A percentile compares a stretch with the other conserved stretches of the same genome.
Evolutionary conservation across 352 stramenopile genomes (phyloP).

Genomic region (Globisporangium cylindrosporum): DNA sequence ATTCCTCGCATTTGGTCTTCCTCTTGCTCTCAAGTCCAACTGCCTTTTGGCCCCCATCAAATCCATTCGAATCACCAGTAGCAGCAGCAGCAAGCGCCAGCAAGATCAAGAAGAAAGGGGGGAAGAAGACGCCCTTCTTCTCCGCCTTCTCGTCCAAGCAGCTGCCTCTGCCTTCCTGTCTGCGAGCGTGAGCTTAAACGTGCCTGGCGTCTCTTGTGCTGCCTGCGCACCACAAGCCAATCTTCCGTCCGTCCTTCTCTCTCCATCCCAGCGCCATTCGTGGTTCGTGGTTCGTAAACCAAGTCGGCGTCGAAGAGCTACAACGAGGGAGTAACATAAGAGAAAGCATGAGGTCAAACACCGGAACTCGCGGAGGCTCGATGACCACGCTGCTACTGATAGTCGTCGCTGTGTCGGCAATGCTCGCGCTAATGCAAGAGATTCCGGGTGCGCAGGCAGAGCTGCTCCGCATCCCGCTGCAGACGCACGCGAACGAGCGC

Average conservation of each 20-base stretch:
- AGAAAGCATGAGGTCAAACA: neutral
- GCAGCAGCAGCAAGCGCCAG: neutral
- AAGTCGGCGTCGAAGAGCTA: neutral
- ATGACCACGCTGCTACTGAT: neutral
- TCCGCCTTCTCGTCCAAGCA: neutral
- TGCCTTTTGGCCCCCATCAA: neutral
- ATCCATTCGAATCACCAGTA: neutral
- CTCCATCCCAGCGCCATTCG: neutral
- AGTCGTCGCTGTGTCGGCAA: neutral
- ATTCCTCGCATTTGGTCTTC: neutral
- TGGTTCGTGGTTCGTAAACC: neutral
- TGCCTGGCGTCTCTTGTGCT: neutral
- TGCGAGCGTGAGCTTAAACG: no score
- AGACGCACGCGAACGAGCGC: constrained; percentile 20
- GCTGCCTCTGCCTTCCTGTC: neutral
- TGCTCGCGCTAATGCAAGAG: neutral
- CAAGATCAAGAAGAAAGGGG: neutral
- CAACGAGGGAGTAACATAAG: neutral
- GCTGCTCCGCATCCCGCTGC: constrained; percentile 45
- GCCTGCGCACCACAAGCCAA: neutral
- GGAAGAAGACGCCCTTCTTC: neutral
- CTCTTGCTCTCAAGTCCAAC: neutral
- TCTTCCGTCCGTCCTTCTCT: neutral
- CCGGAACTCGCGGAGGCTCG: neutral
- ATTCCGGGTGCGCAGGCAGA: neutral